Conservation (phyloP, 768 basidiomycete genomes). For the Auricularia sp. region DNA sequence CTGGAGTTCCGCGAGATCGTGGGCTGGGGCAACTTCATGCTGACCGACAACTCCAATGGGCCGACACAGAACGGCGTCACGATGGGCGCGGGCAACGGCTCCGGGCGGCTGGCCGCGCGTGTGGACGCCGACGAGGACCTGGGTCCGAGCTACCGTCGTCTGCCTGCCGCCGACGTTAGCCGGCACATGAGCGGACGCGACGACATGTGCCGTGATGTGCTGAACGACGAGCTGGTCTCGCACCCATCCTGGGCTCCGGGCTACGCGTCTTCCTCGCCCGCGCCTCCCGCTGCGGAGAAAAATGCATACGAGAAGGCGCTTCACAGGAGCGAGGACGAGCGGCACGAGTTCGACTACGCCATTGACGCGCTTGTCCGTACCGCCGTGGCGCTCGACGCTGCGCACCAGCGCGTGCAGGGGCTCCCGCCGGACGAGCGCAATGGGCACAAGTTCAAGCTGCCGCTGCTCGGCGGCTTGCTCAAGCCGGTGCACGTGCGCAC, state of each 20-base stretch:
- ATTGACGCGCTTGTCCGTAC: conserved; percentile 86
- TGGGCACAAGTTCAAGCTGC: conserved; percentile 36
- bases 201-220: conserved; percentile 86
- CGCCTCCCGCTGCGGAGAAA: conserved; percentile 95
- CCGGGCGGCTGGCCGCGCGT: neutral
- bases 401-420: conserved; percentile 71
- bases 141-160: conserved; percentile 87
- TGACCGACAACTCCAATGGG: conserved; percentile 15
- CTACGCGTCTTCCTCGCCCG: conserved; percentile 57
- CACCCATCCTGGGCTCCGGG: conserved; percentile 73
- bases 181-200: conserved; percentile 51
- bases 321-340: conserved; percentile 95
- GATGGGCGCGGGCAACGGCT: conserved; percentile 28
- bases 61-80: conserved; percentile 1
- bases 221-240: conserved; percentile 97
- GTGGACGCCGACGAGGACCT: neutral
- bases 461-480: conserved; percentile 82
- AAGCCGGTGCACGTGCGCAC: conserved; percentile 85
- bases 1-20: conserved; percentile 79
- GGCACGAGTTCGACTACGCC: conserved; percentile 95
- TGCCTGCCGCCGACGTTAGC: conserved; percentile 57
- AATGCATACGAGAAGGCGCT: conserved; percentile 92
- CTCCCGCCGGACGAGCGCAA: conserved; percentile 82
- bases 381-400: conserved; percentile 83
- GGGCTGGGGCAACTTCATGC: conserved; percentile 61